phyloP scores from a whole-genome alignment of 1,139 yeast genomes.

The Pneumocystis jirovecii region DNA sequence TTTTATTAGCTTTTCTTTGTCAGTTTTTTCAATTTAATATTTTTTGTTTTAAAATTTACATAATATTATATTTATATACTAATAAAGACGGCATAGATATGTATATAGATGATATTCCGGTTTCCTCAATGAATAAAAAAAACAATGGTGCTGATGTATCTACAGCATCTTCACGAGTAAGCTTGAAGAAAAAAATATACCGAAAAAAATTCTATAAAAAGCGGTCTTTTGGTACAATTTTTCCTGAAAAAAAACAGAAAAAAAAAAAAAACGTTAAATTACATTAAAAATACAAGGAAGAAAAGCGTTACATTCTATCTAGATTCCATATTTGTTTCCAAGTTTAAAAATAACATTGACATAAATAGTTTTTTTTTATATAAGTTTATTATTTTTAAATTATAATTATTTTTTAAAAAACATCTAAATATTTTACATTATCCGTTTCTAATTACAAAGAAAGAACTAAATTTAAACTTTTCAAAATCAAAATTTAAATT shows the following conservation, averaged over 20 bases:
- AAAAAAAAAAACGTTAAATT: not conserved
- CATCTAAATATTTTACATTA: not conserved
- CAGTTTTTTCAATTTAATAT: not conserved
- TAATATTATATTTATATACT: not conserved
- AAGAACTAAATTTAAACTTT: not conserved
- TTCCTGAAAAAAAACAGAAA: not conserved
- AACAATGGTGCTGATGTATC: not conserved
- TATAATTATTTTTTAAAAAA: not conserved
- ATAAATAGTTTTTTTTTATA: not conserved
- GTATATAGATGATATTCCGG: not conserved
- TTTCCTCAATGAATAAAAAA: no score
- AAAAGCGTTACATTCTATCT: no score
- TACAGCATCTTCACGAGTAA: not conserved
- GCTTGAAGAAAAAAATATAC: not conserved
- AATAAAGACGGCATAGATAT: not conserved
- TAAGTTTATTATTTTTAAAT: not conserved
- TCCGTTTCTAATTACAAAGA: not conserved
- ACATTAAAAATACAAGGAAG: not conserved
- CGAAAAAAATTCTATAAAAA: not conserved
- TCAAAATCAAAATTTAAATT: not conserved
- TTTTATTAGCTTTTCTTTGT: not conserved
- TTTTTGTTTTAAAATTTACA: no score
- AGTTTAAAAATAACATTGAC: not conserved
- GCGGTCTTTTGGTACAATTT: not conserved
- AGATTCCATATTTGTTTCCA: not conserved